Evolutionary conservation across 2,329 filamentous ascomycete genomes (phyloP).

Genomic region (Magnaporthiopsis incrustans): DNA sequence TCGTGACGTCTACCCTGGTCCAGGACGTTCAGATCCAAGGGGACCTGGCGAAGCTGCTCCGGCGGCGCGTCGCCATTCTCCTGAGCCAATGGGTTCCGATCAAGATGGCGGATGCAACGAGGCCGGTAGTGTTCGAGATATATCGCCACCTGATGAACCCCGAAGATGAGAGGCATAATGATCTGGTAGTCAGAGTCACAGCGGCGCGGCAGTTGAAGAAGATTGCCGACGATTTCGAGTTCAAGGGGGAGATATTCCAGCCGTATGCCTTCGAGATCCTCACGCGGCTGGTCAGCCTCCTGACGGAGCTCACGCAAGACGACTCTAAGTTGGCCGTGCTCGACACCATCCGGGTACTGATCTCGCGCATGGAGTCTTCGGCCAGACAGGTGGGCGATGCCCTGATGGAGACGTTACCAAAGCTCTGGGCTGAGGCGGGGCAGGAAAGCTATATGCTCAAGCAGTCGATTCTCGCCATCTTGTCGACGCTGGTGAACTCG

Average conservation of each 20-base stretch:
- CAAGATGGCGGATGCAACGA: constrained; percentile 59
- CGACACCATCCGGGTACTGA: constrained; percentile 74
- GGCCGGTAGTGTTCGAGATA: constrained; percentile 75
- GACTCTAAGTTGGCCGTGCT: constrained; percentile 89
- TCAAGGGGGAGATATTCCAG: constrained; percentile 63
- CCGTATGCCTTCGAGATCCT: constrained; percentile 71
- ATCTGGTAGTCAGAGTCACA: constrained; percentile 85
- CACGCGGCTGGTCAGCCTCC: constrained; percentile 64
- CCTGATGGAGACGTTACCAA: constrained; percentile 72
- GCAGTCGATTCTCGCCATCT: constrained; percentile 80
- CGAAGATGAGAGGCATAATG: constrained; percentile 68
- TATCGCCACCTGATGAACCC: constrained; percentile 79
- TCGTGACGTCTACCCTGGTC: constrained; percentile 68
- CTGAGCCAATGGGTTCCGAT: constrained; percentile 85
- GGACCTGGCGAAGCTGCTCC: constrained; percentile 66
- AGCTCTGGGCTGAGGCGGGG: constrained; percentile 76
- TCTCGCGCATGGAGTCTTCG: constrained; percentile 71
- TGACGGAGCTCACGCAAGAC: constrained; percentile 69
- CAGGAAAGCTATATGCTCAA: constrained; percentile 84
- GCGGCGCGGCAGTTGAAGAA: constrained; percentile 77
- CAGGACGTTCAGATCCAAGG: constrained; percentile 63
- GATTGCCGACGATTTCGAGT: constrained; percentile 79
- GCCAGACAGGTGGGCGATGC: constrained; percentile 64
- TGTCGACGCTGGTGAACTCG: constrained; percentile 76
- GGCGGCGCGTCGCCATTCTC: constrained; percentile 80